A percentile compares a stretch with the other conserved stretches of the same genome.
Evolutionary conservation across 2,329 filamentous ascomycete species (phyloP).

Genomic region (Venturia nashicola): DNA sequence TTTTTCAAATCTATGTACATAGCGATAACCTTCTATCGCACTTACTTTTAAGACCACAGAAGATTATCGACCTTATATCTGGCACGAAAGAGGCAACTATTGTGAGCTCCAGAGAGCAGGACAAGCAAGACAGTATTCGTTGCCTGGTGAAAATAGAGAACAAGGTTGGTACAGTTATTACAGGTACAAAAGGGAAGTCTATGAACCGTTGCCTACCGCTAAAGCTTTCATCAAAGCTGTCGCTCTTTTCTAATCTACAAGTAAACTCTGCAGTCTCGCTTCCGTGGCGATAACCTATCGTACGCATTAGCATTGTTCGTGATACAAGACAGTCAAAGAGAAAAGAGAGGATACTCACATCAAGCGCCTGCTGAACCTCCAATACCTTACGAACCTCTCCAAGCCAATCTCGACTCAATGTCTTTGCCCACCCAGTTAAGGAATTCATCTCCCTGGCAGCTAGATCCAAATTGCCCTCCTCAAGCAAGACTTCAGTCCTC

Average conservation of each 20-base stretch:
- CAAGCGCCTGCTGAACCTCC: constrained; percentile 90
- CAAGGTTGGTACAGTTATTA: constrained; percentile 1
- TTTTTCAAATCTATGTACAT: too few relatives aligned
- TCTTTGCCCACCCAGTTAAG: constrained; percentile 88
- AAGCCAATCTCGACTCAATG: constrained; percentile 87
- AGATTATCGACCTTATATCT: too few relatives aligned
- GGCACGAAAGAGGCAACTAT: neutral
- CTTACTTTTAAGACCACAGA: too few relatives aligned
- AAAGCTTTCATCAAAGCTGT: neutral
- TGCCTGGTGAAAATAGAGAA: too few relatives aligned
- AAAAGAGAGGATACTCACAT: constrained; percentile 50
- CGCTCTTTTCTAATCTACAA: constrained; percentile 51
- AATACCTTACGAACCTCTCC: constrained; percentile 80
- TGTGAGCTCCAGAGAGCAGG: neutral
- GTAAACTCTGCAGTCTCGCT: constrained; percentile 75
- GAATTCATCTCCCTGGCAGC: constrained; percentile 93
- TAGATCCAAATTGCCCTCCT: constrained; percentile 84
- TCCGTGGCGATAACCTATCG: constrained; percentile 74
- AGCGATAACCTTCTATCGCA: too few relatives aligned
- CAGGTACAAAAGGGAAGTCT: neutral
- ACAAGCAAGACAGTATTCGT: neutral
- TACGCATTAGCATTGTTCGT: neutral
- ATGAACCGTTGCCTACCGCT: neutral
- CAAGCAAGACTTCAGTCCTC: constrained; percentile 76
- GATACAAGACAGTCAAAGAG: neutral